Conservation (phyloP, 176 grass and related monocot species). For the Pharus latifolius region DNA sequence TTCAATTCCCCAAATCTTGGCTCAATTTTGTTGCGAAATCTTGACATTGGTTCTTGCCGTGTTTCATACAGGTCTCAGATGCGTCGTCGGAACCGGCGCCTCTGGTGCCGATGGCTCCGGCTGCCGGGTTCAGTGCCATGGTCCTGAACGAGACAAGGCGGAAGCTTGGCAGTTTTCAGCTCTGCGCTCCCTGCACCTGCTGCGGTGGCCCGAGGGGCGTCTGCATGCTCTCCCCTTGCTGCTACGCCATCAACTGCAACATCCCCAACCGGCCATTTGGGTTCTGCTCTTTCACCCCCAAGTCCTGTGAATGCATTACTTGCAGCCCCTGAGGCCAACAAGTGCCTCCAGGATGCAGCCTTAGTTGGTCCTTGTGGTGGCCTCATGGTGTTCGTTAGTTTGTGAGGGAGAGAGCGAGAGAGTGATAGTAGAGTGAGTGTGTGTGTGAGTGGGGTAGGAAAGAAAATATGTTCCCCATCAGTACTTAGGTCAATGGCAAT, state of each 20-base stretch:
- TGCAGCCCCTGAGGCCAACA: slow-evolving; percentile 66
- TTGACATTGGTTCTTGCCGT: neutral
- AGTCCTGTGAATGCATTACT: slow-evolving; percentile 57
- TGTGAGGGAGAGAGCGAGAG: neutral
- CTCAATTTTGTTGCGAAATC: neutral
- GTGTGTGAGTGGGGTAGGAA: neutral
- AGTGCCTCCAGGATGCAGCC: too few relatives aligned
- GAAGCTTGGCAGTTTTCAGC: slow-evolving; percentile 62
- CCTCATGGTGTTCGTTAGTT: neutral
- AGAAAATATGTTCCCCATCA: slow-evolving; percentile 8
- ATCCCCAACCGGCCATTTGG: slow-evolving; percentile 94
- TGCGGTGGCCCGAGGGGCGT: slow-evolving; percentile 52
- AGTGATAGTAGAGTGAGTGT: neutral
- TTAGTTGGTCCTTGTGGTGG: too few relatives aligned
- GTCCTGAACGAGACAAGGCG: slow-evolving; percentile 58
- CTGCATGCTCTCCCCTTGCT: slow-evolving; percentile 82
- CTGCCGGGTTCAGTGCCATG: slow-evolving; percentile 25
- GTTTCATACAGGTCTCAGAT: neutral
- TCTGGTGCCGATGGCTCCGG: slow-evolving; percentile 25
- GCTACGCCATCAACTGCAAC: slow-evolving; percentile 99
- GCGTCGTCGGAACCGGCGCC: neutral
- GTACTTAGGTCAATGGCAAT: slow-evolving; percentile 7
- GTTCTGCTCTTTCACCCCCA: slow-evolving; percentile 91
- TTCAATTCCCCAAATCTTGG: neutral
- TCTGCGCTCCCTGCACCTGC: slow-evolving; percentile 92